Conservation (phyloP, 345 rosid genomes). For the Gossypium herbaceum region DNA sequence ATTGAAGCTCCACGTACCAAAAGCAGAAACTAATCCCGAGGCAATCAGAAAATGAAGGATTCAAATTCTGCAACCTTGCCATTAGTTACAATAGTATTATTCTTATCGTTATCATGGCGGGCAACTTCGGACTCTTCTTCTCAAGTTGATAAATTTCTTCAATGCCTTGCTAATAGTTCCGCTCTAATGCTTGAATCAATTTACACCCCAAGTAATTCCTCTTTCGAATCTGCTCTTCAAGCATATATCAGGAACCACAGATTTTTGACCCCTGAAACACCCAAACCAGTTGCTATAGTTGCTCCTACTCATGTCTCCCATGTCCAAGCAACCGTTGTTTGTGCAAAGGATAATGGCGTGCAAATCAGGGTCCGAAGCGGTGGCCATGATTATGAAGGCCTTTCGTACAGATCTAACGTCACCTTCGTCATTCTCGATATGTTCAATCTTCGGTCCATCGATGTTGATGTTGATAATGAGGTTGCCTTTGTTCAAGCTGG, state of each 20-base stretch:
- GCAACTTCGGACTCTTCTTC: background rate
- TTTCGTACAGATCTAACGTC: slow-evolving; percentile 36
- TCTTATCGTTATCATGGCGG: background rate
- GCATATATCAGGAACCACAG: slow-evolving; percentile 37
- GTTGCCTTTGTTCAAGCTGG: slow-evolving; percentile 57
- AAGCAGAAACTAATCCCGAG: no score
- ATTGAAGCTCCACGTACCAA: background rate
- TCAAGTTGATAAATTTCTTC: slow-evolving; percentile 12
- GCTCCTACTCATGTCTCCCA: slow-evolving; percentile 33
- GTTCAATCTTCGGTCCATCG: slow-evolving; percentile 40
- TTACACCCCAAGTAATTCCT: background rate
- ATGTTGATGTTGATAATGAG: slow-evolving; percentile 21
- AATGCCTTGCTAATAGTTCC: slow-evolving; percentile 19
- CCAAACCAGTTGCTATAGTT: slow-evolving; percentile 41
- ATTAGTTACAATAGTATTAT: background rate
- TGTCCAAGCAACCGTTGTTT: slow-evolving; percentile 43
- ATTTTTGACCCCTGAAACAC: slow-evolving; percentile 27
- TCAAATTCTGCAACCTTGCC: background rate
- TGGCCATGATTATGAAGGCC: slow-evolving; percentile 66
- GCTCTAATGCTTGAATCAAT: background rate
- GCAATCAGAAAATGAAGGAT: background rate
- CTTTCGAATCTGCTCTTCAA: slow-evolving; percentile 18
- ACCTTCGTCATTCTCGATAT: slow-evolving; percentile 57
- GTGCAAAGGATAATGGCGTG: slow-evolving; percentile 29
- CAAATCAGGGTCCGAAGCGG: slow-evolving; percentile 57